Evolutionary conservation across 768 basidiomycete genomes (phyloP).

Genomic region (Rubroboletus pulcherrimus): DNA sequence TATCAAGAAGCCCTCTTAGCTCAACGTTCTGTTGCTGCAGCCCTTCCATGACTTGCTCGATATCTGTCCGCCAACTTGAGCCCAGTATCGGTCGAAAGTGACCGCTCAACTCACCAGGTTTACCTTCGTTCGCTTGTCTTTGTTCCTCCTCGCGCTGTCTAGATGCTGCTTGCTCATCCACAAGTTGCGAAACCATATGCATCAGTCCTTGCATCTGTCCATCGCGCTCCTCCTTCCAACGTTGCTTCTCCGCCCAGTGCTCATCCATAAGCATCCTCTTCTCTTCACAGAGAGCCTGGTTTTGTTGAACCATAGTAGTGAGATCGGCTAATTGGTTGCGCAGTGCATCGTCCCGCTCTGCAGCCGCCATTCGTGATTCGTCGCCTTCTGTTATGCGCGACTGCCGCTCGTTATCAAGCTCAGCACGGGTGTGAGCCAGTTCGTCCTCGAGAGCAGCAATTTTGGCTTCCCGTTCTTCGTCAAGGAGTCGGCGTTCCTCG

Average conservation of each 20-base stretch:
- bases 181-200: slow-evolving; percentile 57
- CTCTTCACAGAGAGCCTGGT: slow-evolving; percentile 52
- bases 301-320: slow-evolving; percentile 68
- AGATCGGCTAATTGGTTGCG: slow-evolving; percentile 65
- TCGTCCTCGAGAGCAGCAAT: slow-evolving; percentile 63
- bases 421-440: slow-evolving; percentile 49
- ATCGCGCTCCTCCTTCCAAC: slow-evolving; percentile 57
- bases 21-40: slow-evolving; percentile 57
- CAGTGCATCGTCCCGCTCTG: slow-evolving; percentile 59
- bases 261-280: slow-evolving; percentile 61
- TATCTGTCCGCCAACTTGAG: slow-evolving; percentile 36
- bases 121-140: slow-evolving; percentile 47
- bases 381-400: slow-evolving; percentile 55
- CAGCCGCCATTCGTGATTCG: slow-evolving; percentile 58
- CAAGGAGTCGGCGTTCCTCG: slow-evolving; percentile 43
- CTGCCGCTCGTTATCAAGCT: slow-evolving; percentile 62
- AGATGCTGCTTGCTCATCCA: slow-evolving; percentile 53
- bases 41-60: slow-evolving; percentile 59
- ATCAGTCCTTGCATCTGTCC: slow-evolving; percentile 51
- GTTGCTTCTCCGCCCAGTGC: slow-evolving; percentile 60
- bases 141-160: slow-evolving; percentile 50
- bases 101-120: slow-evolving; percentile 47
- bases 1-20: slow-evolving; percentile 51
- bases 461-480: slow-evolving; percentile 51
- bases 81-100: not conserved